These are phyloP conservation scores for Suillus weaverae DNA, from an alignment of 768 basidiomycete genomes.

Conservation along the genomic window DNA sequence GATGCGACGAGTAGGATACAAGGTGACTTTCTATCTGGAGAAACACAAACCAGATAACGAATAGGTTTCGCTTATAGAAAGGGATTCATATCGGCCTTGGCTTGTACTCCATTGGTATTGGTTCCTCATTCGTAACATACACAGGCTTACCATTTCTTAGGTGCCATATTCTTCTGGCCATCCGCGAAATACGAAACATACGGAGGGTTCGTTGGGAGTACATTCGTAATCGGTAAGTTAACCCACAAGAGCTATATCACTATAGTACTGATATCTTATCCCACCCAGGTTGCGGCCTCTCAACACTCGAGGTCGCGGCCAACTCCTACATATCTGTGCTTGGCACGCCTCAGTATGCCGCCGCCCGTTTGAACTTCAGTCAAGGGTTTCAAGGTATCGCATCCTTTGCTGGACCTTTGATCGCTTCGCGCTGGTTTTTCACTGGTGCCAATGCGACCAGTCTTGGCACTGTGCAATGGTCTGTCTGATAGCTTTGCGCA, in stretches of 20 bases:
- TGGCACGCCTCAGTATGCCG: slow-evolving; percentile 67
- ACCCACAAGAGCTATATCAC: not conserved
- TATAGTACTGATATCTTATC: not conserved
- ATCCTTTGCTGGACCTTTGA: slow-evolving; percentile 71
- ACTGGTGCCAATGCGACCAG: slow-evolving; percentile 57
- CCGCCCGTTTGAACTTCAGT: slow-evolving; percentile 75
- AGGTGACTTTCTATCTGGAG: slow-evolving; percentile 35
- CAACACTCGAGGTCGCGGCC: slow-evolving; percentile 69
- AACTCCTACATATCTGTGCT: slow-evolving; percentile 80
- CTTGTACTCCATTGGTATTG: slow-evolving; percentile 54
- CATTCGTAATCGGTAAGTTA: slow-evolving; percentile 60
- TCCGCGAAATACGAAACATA: slow-evolving; percentile 67
- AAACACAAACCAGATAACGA: not conserved
- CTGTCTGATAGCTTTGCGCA: not conserved
- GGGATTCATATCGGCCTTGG: slow-evolving; percentile 64
- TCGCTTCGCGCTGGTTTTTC: slow-evolving; percentile 77
- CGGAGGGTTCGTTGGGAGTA: slow-evolving; percentile 73
- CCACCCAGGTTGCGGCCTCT: slow-evolving; percentile 55
- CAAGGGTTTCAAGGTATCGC: slow-evolving; percentile 81
- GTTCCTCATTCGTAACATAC: slow-evolving; percentile 2
- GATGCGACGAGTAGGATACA: slow-evolving; percentile 69
- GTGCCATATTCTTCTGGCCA: slow-evolving; percentile 81
- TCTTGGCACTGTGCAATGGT: slow-evolving; percentile 72
- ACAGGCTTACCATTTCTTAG: slow-evolving; percentile 28
- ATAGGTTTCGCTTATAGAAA: slow-evolving; percentile 33